Evolutionary conservation across 768 basidiomycete genomes (phyloP), one percentile per base, ranked within the genome.

Genomic region (Rhodotorula paludigena): DNA sequence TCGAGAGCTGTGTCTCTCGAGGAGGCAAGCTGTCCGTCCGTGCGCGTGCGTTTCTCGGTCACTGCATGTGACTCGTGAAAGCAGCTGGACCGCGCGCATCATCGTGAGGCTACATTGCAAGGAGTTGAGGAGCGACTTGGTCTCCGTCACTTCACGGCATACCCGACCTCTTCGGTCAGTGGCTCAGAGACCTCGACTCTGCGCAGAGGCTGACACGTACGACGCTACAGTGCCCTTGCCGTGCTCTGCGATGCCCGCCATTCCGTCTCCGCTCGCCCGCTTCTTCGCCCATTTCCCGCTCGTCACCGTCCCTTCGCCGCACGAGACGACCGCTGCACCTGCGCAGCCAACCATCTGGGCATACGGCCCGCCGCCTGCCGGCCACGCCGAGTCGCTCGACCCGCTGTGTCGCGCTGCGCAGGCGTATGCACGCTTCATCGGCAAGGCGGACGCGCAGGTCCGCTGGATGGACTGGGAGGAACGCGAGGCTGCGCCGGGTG

Each of bases 241-340:
- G n/a, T n/a, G n/a, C n/a, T n/a, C n/a, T 15, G 47, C 47, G 28
- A 12, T 28, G 3, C 25, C n/a, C 41, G 2, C 52, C 35, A 62
- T 62, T 28, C 61, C 61, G 41, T 45, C 61, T 32, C 62, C 67
- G 16, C 62, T 68, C 52, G 55, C 57, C 0, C 52, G 52, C 23
- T 14, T 68, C n/a, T 64, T 63, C 62, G 32, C 60, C 44, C 39
- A 64, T 25, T 64, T 68, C 62, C 67, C 67, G 6, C 62, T 68
- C 38, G 5, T 60, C 39, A 39, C 28, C 35, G 38, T 63, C 52
- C 32, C 44, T 12, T 11, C 57, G 10, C 25, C 14, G 3, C 45
- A 48, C 23, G 15, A 30, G 0, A 53, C 57, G 15, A 56, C 61
- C 21, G 51, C 52, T 0, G 44, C 62, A 0, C 67, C 67, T 1